These are phyloP conservation scores for Plectranthus barbatus DNA, from an alignment of 257 asterid genomes.

Conservation along the genomic window DNA sequence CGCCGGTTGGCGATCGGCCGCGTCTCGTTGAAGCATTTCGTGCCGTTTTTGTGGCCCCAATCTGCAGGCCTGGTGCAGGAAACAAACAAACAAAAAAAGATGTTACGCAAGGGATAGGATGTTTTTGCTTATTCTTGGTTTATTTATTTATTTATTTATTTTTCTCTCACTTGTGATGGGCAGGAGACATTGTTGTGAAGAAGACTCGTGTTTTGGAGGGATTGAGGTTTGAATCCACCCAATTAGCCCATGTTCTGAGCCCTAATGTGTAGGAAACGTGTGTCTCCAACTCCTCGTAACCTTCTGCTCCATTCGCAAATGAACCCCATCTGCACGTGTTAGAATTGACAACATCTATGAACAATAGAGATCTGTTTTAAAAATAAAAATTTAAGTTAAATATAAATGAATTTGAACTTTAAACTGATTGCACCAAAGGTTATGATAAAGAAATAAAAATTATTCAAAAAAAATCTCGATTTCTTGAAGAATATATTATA, in stretches of 20 bases:
- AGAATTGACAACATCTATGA: too few species aligned
- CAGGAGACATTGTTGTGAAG: constrained; percentile 85
- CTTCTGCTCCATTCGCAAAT: constrained; percentile 74
- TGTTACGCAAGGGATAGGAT: too few species aligned
- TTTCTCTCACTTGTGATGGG: constrained; percentile 63
- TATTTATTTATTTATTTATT: too few species aligned
- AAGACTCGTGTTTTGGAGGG: constrained; percentile 66
- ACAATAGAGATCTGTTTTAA: too few species aligned
- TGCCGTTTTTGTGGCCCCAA: constrained; percentile 63
- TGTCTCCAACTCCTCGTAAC: constrained; percentile 61
- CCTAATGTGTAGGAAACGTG: constrained; percentile 60
- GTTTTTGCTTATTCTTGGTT: too few species aligned
- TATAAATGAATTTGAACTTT: too few species aligned
- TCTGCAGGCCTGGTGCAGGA: constrained; percentile 48
- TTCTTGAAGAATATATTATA: too few species aligned
- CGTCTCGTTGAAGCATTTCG: constrained; percentile 76
- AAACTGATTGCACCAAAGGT: too few species aligned
- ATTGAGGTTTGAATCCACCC: constrained; percentile 77
- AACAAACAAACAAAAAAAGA: too few species aligned
- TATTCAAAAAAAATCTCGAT: too few species aligned
- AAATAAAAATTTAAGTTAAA: too few species aligned
- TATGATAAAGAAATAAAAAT: too few species aligned
- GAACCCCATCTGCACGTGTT: constrained; percentile 75
- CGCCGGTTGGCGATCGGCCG: constrained; percentile 43
- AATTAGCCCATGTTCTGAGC: constrained; percentile 87